phyloP scores from a whole-genome alignment of 164 flowering plant genomes.

The grape (Vitis vinifera) region ASM3070453v1 NC_081811.1:27455501-27456000 shows the following conservation, averaged over 20 bases:
- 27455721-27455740: neutral
- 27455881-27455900: neutral
- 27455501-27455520: too few species aligned
- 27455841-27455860: constrained; percentile 5
- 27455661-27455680: neutral
- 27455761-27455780: constrained; percentile 28
- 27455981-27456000: too few species aligned
- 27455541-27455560: too few species aligned
- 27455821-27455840: constrained; percentile 18
- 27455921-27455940: too few species aligned
- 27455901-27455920: too few species aligned
- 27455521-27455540: too few species aligned
- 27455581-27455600: neutral
- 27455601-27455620: neutral
- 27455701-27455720: neutral
- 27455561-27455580: too few species aligned
- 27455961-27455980: too few species aligned
- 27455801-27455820: too few species aligned
- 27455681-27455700: neutral
- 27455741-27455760: constrained; percentile 32
- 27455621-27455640: neutral
- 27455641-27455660: constrained; percentile 4
- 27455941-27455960: too few species aligned
- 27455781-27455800: too few species aligned
- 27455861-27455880: neutral